Evolutionary conservation across 192 early-diverging fungal species (phyloP), one percentile per base, ranked within the genome.

Genomic region (Thamnidium elegans): DNA sequence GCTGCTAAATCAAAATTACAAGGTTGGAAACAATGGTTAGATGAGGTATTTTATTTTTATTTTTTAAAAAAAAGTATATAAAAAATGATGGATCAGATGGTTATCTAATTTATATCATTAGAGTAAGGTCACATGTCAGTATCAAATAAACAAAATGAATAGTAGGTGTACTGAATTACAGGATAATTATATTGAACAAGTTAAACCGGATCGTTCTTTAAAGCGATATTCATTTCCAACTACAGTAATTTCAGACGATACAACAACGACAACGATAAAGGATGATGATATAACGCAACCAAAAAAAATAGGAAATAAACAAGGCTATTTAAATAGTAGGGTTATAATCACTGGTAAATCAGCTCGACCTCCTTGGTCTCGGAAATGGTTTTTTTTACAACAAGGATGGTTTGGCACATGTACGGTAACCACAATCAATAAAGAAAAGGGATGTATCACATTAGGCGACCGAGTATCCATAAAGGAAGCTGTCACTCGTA

Each of bases 301-400:
- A 9, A 39, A 39, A 39, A 39, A 39, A 39, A 3, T 10, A 6
- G 36, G 5, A 39, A 39, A 81, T n/a, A 87, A 86, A 17, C 85
- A 89, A 78, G 87, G 87, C 9, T 87, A 89, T 63, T 70, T 89
- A 14, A 85, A 81, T 62, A 77, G 71, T 48, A 72, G 71, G 6
- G 67, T 73, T 15, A 5, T 59, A 0, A 54, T 69, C 7, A 67
- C 70, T 7, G 79, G 82, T n/a, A 86, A 81, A 46, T 73, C 76
- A 42, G 47, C 67, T 7, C 55, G 74, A 13, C 66, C 30, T 30
- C 65, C 71, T 4, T 89, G 88, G 88, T 55, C 66, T 7, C 70
- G 85, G 23, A 77, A 78, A 32, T 90, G 83, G 69, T 88, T 87
- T 55, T 79, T 84, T 50, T 66, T 90, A 30, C 75, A 84, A 46